phyloP scores from a whole-genome alignment of 1,284 basidiomycete species.

The Tremellales sp. region DNA sequence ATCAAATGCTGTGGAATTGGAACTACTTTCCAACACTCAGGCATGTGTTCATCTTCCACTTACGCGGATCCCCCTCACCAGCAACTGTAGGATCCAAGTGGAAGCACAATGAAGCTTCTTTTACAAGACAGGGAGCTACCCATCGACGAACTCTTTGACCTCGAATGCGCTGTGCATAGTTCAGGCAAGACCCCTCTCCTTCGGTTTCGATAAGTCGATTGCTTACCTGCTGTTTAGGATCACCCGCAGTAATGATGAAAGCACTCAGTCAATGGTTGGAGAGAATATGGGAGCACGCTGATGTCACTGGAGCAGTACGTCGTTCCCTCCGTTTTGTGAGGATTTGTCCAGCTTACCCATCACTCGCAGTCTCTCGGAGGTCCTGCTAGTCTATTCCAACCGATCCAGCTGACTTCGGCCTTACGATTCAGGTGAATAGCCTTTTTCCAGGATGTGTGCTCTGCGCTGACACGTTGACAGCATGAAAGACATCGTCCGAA shows the following conservation, averaged over 20 bases:
- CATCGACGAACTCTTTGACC: background rate
- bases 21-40: no score
- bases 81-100: background rate
- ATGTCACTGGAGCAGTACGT: background rate
- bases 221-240: background rate
- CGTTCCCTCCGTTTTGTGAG: no score
- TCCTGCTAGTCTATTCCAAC: constrained; percentile 31
- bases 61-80: no score
- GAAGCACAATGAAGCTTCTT: background rate
- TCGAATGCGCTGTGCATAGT: background rate
- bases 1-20: constrained; percentile 1
- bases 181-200: background rate
- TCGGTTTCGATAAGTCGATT: no score
- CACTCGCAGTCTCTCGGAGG: constrained; percentile 7
- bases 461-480: constrained; percentile 16
- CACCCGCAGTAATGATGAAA: constrained; percentile 6
- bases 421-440: constrained; percentile 27
- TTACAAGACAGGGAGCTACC: background rate
- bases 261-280: constrained; percentile 22
- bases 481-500: constrained; percentile 15
- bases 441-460: background rate
- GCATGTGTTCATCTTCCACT: no score
- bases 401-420: constrained; percentile 21
- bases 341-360: background rate
- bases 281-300: constrained; percentile 22